Base-by-base conservation (phyloP, 345 rosid species). In the Melastoma malabathricum region DNA sequence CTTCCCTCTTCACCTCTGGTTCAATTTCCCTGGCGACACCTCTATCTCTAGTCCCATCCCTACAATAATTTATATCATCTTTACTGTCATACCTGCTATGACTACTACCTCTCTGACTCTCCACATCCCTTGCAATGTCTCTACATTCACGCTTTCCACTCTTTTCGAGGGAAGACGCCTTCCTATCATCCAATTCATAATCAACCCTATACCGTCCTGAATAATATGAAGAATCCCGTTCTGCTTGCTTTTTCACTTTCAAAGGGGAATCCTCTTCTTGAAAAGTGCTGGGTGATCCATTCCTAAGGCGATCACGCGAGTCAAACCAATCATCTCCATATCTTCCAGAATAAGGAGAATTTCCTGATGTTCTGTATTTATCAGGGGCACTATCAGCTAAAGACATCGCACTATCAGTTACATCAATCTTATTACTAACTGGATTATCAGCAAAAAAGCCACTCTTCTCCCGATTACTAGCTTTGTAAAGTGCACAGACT, bases 281-380 rank as follows among this genome's bases (percentile, higher is more conserved):
- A 52, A 69, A 43, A 44, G 43, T 60, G 53, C 72, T 70, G 53
- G 52, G 65, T 56, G 95, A 80, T 48, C 78, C 68, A 48, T 72
- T 85, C 68, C 77, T 72, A 27, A 39, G 73, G 68, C 25, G 46
- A 62, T 78, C 86, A 51, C 10, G 65, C 3, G 83, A 68, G 58
- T 64, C 59, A 47, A 84, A 84, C 66, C 79, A 61, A 53, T 68
- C 76, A 47, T 71, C 77, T 64, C 31, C 46, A 47, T 63, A 63
- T 62, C 73, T 70, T 31, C 67, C 68, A 51, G 16, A 47, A 44
- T 66, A 64, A 4, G 70, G 77, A 45, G 77, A 83, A 19, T 13
- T 51, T 9, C 44, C 66, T 12, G 63, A 62, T 12, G 10, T 56
- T 58, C 57, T 77, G 56, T 48, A 53, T 53, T 48, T 69, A 29